Conservation (phyloP, 2,329 filamentous ascomycete species). For the Boeremia lycopersici region DNA sequence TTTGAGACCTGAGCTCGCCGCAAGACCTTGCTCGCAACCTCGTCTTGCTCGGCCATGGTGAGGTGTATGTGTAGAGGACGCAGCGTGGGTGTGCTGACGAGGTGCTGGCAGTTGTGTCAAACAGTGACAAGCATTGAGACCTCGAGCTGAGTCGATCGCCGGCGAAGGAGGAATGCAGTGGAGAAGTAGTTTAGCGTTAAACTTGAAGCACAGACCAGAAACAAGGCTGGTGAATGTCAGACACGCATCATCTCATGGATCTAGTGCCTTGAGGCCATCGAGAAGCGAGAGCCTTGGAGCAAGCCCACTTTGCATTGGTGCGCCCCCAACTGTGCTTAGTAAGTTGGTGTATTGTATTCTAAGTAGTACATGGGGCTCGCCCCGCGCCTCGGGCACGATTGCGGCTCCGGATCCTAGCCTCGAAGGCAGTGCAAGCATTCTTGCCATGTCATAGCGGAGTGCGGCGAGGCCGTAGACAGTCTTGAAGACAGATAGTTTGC, state of each 20-base stretch:
- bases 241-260: conserved; percentile 14
- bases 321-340: background rate
- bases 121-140: conserved; percentile 9
- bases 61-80: conserved; percentile 19
- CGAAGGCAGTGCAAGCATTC: background rate
- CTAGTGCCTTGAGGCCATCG: conserved; percentile 6
- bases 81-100: conserved; percentile 1
- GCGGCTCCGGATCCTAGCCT: background rate
- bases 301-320: conserved; percentile 6
- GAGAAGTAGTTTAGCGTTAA: conserved; percentile 17
- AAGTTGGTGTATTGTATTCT: conserved; percentile 3
- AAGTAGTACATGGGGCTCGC: background rate
- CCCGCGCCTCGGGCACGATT: background rate
- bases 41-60: conserved; percentile 46
- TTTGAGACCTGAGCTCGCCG: conserved; percentile 53
- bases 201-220: conserved; percentile 9
- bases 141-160: conserved; percentile 16
- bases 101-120: conserved; percentile 8
- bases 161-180: conserved; percentile 18
- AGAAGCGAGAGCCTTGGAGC: conserved; percentile 10
- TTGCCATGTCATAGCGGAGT: background rate
- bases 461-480: background rate
- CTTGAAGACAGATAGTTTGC: background rate
- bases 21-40: conserved; percentile 52
- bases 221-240: conserved; percentile 18